Evolutionary conservation across 306 rosid genomes (phyloP).

Genomic region (Sindora glabra): DNA sequence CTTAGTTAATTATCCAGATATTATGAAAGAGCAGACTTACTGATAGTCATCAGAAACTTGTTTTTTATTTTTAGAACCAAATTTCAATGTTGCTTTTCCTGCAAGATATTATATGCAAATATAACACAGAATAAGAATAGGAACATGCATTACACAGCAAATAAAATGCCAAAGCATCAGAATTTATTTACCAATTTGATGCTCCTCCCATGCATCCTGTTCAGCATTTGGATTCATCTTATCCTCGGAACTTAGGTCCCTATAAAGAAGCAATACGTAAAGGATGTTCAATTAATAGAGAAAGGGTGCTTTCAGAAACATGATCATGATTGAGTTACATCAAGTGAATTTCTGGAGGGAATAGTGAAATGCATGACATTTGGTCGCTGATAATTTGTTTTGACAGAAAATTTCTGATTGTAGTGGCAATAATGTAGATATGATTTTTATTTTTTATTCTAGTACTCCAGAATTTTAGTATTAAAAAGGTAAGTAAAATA

Average conservation of each 20-base stretch:
- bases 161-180: background rate
- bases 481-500: conserved; percentile 2
- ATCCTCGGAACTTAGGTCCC: conserved; percentile 67
- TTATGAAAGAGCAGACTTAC: conserved; percentile 43
- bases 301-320: background rate
- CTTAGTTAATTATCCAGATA: background rate
- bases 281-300: conserved; percentile 1
- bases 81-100: conserved; percentile 82
- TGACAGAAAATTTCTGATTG: background rate
- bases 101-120: conserved; percentile 19
- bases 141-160: conserved; percentile 1
- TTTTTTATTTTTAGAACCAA: conserved; percentile 75
- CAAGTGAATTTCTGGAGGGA: conserved; percentile 8
- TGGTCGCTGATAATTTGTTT: no score
- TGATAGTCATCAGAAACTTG: conserved; percentile 73
- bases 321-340: background rate
- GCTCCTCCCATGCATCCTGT: conserved; percentile 99
- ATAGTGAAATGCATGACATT: background rate
- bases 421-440: background rate
- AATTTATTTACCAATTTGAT: conserved; percentile 62
- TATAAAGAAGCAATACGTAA: conserved; percentile 12
- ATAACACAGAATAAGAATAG: background rate
- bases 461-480: background rate
- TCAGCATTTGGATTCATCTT: conserved; percentile 90
- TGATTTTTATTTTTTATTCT: background rate